Evolutionary conservation across 495 filamentous ascomycete genomes (phyloP).

Genomic region (Astrothelium macrocarpum): DNA sequence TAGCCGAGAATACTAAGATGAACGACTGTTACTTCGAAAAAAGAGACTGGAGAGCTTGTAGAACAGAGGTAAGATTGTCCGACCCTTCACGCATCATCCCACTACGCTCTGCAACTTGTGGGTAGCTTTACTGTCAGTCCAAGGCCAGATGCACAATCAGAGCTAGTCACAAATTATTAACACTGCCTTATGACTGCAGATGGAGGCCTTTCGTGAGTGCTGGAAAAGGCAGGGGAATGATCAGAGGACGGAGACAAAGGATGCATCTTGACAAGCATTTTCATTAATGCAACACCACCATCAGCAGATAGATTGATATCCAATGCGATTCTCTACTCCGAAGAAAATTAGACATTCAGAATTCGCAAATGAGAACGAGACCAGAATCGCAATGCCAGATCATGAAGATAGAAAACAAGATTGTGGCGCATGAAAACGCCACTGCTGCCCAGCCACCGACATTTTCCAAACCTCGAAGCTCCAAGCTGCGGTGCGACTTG

Average conservation of each 20-base stretch:
- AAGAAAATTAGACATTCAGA: too few species aligned
- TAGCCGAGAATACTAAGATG: slow-evolving; percentile 82
- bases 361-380: too few species aligned
- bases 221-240: slow-evolving; percentile 92
- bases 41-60: slow-evolving; percentile 91
- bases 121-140: too few species aligned
- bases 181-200: slow-evolving; percentile 41
- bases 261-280: slow-evolving; percentile 32
- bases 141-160: neutral
- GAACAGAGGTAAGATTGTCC: slow-evolving; percentile 61
- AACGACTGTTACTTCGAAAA: slow-evolving; percentile 93
- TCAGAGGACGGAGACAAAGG: slow-evolving; percentile 65
- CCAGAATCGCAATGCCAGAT: neutral
- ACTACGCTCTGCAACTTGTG: neutral
- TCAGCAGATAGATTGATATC: neutral
- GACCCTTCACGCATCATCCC: neutral
- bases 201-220: slow-evolving; percentile 84
- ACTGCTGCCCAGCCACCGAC: neutral
- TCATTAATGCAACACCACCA: neutral
- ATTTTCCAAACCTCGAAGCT: neutral
- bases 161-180: neutral
- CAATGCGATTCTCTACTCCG: neutral
- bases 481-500: neutral
- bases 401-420: neutral
- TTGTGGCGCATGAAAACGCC: slow-evolving; percentile 2